Evolutionary conservation across 805 yeast genomes (phyloP).

Genomic region (Metschnikowia proteae): DNA sequence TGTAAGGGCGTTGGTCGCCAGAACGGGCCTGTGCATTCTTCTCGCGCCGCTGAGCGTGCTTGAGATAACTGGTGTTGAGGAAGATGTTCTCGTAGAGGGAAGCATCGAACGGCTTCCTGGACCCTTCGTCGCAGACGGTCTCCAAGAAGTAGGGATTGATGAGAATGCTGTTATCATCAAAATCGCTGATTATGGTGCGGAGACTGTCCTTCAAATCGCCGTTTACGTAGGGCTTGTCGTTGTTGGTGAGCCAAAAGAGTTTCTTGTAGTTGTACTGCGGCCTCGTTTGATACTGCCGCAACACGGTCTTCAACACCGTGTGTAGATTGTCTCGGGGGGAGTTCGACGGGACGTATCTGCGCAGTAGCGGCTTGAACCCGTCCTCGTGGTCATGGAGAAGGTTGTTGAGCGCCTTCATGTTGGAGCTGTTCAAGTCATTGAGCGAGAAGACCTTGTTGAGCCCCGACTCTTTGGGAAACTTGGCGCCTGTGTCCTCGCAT

Average conservation of each 20-base stretch:
- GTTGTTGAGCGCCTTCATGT: slow-evolving; percentile 55
- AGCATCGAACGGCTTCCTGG: slow-evolving; percentile 29
- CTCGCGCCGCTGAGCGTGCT: background rate
- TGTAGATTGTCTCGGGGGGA: slow-evolving; percentile 27
- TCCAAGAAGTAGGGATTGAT: slow-evolving; percentile 62
- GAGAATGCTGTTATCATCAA: slow-evolving; percentile 48
- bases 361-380: slow-evolving; percentile 8
- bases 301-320: slow-evolving; percentile 45
- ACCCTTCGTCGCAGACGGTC: slow-evolving; percentile 5
- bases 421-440: slow-evolving; percentile 50
- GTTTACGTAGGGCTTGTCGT: slow-evolving; percentile 59
- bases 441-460: slow-evolving; percentile 50
- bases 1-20: slow-evolving; percentile 6
- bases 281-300: slow-evolving; percentile 49
- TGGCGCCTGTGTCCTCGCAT: slow-evolving; percentile 31
- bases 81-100: slow-evolving; percentile 54
- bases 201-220: slow-evolving; percentile 45
- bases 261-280: slow-evolving; percentile 53
- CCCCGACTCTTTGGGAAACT: slow-evolving; percentile 33
- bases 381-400: slow-evolving; percentile 42
- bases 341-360: slow-evolving; percentile 13
- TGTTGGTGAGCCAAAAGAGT: slow-evolving; percentile 69
- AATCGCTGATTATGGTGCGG: slow-evolving; percentile 56
- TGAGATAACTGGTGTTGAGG: slow-evolving; percentile 45
- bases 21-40: slow-evolving; percentile 1